Base-by-base conservation (phyloP, 148 eudicot species). In the Oxyria digyna region DNA sequence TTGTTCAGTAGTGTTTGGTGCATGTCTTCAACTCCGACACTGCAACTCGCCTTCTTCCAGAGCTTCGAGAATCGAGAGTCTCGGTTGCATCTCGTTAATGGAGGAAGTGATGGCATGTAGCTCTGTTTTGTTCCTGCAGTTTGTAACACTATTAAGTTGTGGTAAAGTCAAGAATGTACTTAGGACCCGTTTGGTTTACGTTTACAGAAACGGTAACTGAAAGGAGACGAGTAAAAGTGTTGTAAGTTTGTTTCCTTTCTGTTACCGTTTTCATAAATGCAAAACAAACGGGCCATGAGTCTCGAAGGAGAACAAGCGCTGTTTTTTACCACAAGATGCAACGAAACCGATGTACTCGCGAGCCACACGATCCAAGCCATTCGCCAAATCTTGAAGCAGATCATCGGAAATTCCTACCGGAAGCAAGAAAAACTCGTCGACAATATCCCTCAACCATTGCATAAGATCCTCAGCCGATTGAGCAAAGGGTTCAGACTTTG, bases 71-170 rank as follows among this genome's bases (percentile, higher is more conserved):
- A 77, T 70, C 71, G 78, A 0, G 97, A 88, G 79, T 84, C 96
- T 17, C 85, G 76, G 77, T 74, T 88, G 71, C 97, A 90, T 71
- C 99, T 85, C 1, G 99, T 94, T 21, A 94, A 83, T 4, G 99
- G 93, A 42, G 97, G 99, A 5, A 94, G 96, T 29, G 97, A 82
- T 4, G 99, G 99, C 29, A 94, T 67, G 64, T 90, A 94, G 69
- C 89, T 90, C 76, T 90, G 96, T 65, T 91, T 94, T 59, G 93
- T 85, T 76, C 99, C 99, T 94, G 49, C n/a, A 41, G 9, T 15
- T 59, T 52, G 17, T 12, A 4, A 52, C 48, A 0, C 40, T 13
- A 13, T 0, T n/a, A 32, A 31, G 6, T 37, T 17, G n/a, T n/a
- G n/a, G 64, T 31, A 8, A 18, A 42, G 14, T 29, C 1, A 31